Percentiles rank a stretch among this genome's conserved stretches.
Conservation (phyloP, 208 protist genomes). For the Leishmania tarentolae region DNA sequence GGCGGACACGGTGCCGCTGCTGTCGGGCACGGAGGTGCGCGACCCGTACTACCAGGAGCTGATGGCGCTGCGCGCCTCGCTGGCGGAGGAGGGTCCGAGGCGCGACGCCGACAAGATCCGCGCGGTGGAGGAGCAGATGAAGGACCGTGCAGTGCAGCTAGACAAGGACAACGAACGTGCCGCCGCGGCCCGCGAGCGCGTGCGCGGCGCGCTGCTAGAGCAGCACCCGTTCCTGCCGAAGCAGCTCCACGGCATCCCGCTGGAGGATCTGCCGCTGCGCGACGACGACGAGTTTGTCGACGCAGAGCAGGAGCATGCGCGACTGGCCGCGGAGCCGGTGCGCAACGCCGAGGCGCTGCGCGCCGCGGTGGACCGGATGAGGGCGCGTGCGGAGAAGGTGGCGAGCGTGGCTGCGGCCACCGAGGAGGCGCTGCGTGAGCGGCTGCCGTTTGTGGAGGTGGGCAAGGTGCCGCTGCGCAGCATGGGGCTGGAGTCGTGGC, state of each 20-base stretch:
- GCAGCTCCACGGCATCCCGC: neutral
- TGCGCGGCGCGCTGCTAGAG: neutral
- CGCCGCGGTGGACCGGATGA: conserved; percentile 26
- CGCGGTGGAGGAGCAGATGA: conserved; percentile 46
- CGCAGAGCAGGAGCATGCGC: neutral
- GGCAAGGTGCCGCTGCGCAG: conserved; percentile 25
- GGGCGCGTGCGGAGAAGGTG: conserved; percentile 24
- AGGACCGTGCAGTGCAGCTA: conserved; percentile 36
- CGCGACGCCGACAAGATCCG: neutral
- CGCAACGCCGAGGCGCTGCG: conserved; percentile 3
- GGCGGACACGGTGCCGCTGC: conserved; percentile 23
- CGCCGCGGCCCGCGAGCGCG: neutral
- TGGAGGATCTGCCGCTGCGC: neutral
- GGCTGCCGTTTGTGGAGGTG: conserved; percentile 33
- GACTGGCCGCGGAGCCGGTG: neutral
- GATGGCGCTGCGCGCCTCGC: conserved; percentile 27
- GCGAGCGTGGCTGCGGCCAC: conserved; percentile 14
- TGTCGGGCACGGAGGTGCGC: conserved; percentile 1
- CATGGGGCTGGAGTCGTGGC: conserved; percentile 29
- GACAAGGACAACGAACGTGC: conserved; percentile 19
- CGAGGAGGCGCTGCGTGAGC: conserved; percentile 29
- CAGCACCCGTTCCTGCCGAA: conserved; percentile 2
- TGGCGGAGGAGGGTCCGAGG: conserved; percentile 18
- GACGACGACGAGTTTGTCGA: conserved; percentile 3
- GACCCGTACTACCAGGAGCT: conserved; percentile 59